phyloP scores from a whole-genome alignment of 1,284 basidiomycete species.

The Boletus semigastroideus region DNA sequence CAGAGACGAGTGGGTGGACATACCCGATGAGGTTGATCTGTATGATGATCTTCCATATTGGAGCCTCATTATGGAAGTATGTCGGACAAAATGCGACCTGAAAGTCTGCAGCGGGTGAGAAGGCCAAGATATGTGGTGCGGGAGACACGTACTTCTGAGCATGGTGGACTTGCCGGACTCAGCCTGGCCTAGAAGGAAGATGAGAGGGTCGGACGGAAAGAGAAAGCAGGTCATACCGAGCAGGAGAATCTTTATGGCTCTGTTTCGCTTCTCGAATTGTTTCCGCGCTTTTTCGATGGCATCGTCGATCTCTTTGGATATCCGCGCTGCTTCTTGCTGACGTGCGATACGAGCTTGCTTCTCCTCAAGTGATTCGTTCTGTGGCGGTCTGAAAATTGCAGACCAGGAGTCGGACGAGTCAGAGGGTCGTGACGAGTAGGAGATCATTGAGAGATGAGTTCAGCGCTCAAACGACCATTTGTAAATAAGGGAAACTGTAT shows the following conservation, averaged over 20 bases:
- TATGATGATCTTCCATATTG: conserved; percentile 62
- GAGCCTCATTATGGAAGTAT: conserved; percentile 55
- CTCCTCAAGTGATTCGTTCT: conserved; percentile 48
- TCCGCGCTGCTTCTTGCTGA: conserved; percentile 45
- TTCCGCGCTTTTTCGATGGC: conserved; percentile 51
- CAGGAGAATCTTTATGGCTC: conserved; percentile 61
- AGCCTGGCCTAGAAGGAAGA: conserved; percentile 49
- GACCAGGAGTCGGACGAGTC: conserved; percentile 22
- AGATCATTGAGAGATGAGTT: too few species aligned
- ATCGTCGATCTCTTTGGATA: conserved; percentile 58
- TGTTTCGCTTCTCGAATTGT: conserved; percentile 51
- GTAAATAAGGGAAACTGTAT: too few species aligned
- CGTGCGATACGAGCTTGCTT: conserved; percentile 39
- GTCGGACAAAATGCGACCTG: conserved; percentile 63
- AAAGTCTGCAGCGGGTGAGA: conserved; percentile 48
- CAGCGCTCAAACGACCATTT: too few species aligned
- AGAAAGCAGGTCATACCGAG: conserved; percentile 44
- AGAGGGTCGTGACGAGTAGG: too few species aligned
- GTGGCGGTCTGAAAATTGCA: conserved; percentile 30
- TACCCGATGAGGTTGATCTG: conserved; percentile 69
- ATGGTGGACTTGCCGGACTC: conserved; percentile 73
- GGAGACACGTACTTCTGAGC: conserved; percentile 50
- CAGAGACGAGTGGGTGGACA: conserved; percentile 7
- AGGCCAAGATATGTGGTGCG: not conserved
- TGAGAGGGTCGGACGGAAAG: accelerated